Conservation (phyloP, 768 basidiomycete species). For the Coprinopsis strossmayeri region DNA sequence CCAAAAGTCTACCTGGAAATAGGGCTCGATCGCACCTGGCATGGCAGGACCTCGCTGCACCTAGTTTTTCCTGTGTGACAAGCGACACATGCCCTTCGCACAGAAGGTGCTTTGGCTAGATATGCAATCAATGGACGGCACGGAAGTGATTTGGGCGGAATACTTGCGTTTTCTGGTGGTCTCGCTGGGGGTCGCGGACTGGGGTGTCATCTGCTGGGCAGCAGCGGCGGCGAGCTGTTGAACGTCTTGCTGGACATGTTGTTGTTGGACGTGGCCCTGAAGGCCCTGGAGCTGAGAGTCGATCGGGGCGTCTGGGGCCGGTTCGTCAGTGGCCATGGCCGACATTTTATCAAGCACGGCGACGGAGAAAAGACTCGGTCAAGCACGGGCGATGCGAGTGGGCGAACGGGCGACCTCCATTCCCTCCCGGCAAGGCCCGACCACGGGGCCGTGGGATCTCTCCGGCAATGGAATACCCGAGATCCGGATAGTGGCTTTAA, state of each 20-base stretch:
- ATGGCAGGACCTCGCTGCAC: constrained; percentile 77
- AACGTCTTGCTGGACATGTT: constrained; percentile 18
- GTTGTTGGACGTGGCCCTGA: constrained; percentile 30
- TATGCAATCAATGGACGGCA: too few species aligned
- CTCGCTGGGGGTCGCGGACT: constrained; percentile 19
- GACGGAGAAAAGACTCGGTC: constrained; percentile 15
- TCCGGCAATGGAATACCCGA: background rate
- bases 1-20: constrained; percentile 1
- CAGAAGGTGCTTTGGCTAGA: constrained; percentile 76
- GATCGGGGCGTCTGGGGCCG: constrained; percentile 47
- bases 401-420: constrained; percentile 15
- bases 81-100: constrained; percentile 72
- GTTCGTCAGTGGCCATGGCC: constrained; percentile 69
- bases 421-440: constrained; percentile 9
- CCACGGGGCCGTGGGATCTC: background rate
- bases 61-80: constrained; percentile 82
- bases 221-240: too few species aligned
- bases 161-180: constrained; percentile 61
- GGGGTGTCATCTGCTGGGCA: constrained; percentile 20
- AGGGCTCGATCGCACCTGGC: constrained; percentile 45
- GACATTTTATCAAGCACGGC: constrained; percentile 42
- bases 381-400: constrained; percentile 12
- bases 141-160: too few species aligned
- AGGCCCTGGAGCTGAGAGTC: constrained; percentile 60
- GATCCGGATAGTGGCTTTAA: background rate